These are phyloP conservation scores for Teratosphaeriaceae sp. DNA, from an alignment of 2,329 filamentous ascomycete species.

Conservation along the genomic window DNA sequence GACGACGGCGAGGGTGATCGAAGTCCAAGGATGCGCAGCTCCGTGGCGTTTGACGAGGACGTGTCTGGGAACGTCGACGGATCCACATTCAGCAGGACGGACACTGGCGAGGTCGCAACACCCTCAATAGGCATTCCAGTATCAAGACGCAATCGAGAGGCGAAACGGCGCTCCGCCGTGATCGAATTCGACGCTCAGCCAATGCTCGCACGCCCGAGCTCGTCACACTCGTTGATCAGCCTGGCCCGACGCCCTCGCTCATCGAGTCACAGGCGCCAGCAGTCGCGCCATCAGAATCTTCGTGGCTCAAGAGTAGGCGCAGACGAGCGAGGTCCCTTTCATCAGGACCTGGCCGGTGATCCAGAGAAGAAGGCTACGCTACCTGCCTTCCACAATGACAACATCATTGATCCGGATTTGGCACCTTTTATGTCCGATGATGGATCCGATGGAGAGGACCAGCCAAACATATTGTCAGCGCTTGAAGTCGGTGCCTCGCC, in stretches of 20 bases:
- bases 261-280: slow-evolving; percentile 71
- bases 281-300: slow-evolving; percentile 79
- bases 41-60: slow-evolving; percentile 9
- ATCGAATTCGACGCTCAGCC: slow-evolving; percentile 84
- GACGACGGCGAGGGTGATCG: slow-evolving; percentile 52
- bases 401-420: slow-evolving; percentile 94
- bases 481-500: slow-evolving; percentile 54
- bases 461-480: slow-evolving; percentile 74
- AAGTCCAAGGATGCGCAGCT: slow-evolving; percentile 15
- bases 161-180: slow-evolving; percentile 77
- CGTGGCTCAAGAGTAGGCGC: slow-evolving; percentile 64
- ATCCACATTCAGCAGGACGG: slow-evolving; percentile 17
- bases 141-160: slow-evolving; percentile 61
- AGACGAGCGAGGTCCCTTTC: slow-evolving; percentile 84
- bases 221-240: slow-evolving; percentile 80
- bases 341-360: slow-evolving; percentile 65
- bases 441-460: slow-evolving; percentile 81
- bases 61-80: slow-evolving; percentile 17
- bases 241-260: slow-evolving; percentile 66
- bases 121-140: slow-evolving; percentile 61
- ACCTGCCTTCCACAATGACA: slow-evolving; percentile 95
- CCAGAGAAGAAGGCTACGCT: slow-evolving; percentile 58
- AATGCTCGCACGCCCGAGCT: slow-evolving; percentile 76
- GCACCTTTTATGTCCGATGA: slow-evolving; percentile 94
- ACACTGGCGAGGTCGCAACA: slow-evolving; percentile 35